These are phyloP conservation scores for Suzukiozyma palmioleophila DNA, from an alignment of 1,139 yeast genomes.

Conservation along the genomic window DNA sequence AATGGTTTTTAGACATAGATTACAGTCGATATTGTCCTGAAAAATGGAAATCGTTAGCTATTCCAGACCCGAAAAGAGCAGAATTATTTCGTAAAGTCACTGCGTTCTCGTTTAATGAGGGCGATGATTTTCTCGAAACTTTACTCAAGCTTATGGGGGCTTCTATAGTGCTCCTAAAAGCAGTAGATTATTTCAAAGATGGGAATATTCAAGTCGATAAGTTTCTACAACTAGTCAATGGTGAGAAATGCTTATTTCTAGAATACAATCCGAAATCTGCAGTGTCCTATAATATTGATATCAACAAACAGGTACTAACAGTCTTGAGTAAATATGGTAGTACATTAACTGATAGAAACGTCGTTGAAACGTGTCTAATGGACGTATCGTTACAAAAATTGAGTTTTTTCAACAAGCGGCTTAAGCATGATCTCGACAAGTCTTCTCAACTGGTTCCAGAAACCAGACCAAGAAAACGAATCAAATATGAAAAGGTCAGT, in stretches of 20 bases:
- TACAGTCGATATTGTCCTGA: conserved; percentile 15
- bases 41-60: conserved; percentile 9
- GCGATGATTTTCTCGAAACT: conserved; percentile 7
- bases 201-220: conserved; percentile 3
- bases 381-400: neutral
- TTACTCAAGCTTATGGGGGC: conserved; percentile 17
- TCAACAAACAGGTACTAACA: neutral
- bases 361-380: neutral
- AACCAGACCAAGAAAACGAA: conserved; percentile 19
- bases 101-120: conserved; percentile 10
- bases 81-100: conserved; percentile 11
- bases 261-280: neutral
- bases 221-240: neutral
- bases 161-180: conserved; percentile 4
- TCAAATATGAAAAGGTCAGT: conserved; percentile 28
- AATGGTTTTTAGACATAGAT: conserved; percentile 20
- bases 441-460: conserved; percentile 6
- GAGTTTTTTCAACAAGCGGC: neutral
- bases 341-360: neutral
- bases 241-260: neutral
- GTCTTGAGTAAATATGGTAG: conserved; percentile 1
- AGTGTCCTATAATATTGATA: conserved; percentile 1
- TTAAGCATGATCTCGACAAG: neutral
- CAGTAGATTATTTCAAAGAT: conserved; percentile 1
- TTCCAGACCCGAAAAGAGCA: conserved; percentile 14